phyloP scores from a whole-genome alignment of 2,329 filamentous ascomycete species.

The Pezicula carpinea region DNA sequence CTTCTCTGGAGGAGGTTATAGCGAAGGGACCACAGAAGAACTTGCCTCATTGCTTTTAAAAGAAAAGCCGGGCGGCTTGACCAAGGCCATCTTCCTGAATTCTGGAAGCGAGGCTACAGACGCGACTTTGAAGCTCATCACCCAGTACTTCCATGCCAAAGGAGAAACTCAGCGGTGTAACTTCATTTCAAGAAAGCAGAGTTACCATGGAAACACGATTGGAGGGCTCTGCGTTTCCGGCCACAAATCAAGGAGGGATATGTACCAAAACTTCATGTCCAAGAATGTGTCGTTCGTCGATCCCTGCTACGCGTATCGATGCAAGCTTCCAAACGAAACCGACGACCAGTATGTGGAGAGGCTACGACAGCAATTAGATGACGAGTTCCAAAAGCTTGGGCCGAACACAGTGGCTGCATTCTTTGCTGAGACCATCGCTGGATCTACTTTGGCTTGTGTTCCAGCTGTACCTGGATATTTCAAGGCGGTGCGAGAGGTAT shows the following conservation, averaged over 20 bases:
- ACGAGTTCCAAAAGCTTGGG: constrained; percentile 51
- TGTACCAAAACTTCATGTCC: constrained; percentile 51
- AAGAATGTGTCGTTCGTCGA: constrained; percentile 48
- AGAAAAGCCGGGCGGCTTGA: constrained; percentile 17
- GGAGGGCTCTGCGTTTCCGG: constrained; percentile 52
- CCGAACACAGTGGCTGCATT: constrained; percentile 58
- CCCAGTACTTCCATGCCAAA: constrained; percentile 51
- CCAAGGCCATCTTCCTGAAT: constrained; percentile 44
- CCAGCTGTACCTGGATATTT: constrained; percentile 62
- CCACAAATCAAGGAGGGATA: constrained; percentile 46
- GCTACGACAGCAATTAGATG: constrained; percentile 55
- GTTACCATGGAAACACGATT: constrained; percentile 64
- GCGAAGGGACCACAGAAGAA: constrained; percentile 43
- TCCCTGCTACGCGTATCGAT: constrained; percentile 57
- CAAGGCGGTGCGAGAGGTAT: constrained; percentile 57
- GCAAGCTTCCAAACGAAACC: constrained; percentile 39
- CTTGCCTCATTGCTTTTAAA: constrained; percentile 30
- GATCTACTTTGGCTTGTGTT: constrained; percentile 63
- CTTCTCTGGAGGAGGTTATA: constrained; percentile 1
- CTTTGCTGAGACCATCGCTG: constrained; percentile 59
- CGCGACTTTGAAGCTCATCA: constrained; percentile 57
- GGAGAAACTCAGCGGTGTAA: constrained; percentile 41
- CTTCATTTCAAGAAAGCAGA: constrained; percentile 54
- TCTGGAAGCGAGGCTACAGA: constrained; percentile 59
- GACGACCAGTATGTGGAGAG: constrained; percentile 47